Conservation (phyloP, 2,329 filamentous ascomycete species). For the Colletotrichum horii region DNA sequence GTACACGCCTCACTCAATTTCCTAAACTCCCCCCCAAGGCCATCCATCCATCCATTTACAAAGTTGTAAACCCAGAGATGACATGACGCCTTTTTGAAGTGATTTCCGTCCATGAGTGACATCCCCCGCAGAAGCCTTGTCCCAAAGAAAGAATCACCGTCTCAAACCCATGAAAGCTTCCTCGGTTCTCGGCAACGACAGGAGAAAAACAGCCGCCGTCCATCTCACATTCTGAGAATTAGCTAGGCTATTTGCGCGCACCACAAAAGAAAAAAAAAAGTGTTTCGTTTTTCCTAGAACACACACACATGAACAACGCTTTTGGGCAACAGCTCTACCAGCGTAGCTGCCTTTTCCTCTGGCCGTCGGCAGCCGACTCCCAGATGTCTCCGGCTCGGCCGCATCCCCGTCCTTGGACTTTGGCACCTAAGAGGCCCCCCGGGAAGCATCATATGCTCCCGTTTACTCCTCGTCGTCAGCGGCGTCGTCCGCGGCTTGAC, state of each 20-base stretch:
- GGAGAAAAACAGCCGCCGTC: background rate
- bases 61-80: background rate
- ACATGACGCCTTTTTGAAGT: background rate
- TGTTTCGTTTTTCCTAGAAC: background rate
- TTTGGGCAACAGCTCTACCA: slow-evolving; percentile 7
- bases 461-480: background rate
- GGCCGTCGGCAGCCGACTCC: background rate
- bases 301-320: background rate
- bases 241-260: background rate
- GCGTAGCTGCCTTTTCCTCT: slow-evolving; percentile 1
- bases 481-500: background rate
- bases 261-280: background rate
- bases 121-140: background rate
- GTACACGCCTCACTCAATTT: background rate
- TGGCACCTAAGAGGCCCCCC: background rate
- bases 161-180: background rate
- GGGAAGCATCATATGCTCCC: background rate
- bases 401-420: background rate
- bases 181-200: background rate
- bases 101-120: background rate
- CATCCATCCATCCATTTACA: background rate
- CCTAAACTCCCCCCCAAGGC: background rate
- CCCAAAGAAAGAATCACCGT: background rate
- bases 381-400: background rate
- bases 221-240: background rate